Base-by-base conservation (phyloP, 2,329 filamentous ascomycete genomes). In the Epichloe sylvatica region DNA sequence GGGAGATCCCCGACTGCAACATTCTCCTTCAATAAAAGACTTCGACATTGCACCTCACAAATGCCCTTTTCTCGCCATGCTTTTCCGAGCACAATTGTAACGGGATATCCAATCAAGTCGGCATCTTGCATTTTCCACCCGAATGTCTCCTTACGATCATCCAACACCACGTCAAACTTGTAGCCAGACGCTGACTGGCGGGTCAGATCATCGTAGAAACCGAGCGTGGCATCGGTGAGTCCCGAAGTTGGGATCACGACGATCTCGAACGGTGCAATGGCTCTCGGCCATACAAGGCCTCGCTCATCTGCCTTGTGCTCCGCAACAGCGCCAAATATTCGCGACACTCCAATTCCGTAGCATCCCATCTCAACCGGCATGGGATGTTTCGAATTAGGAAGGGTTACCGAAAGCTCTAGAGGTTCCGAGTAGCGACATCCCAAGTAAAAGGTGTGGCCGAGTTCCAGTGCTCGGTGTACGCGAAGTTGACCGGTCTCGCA, bases 401-500 rank as follows among this genome's bases (percentile, higher is more conserved):
- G 53, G 4, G 70, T 68, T 2, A 92, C 76, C 1, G 67, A 72
- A 1, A 86, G 84, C 7, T 75, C 70, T 0, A 98, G 73, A 0
- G 88, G 83, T 19, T 78, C 72, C 23, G 85, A 90, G 69, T 98
- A 98, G 33, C 90, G 80, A 1, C 86, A 90, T 11, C 91, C 90
- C 1, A 98, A 80, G 64, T 94, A 83, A 68, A 98, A 98, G 0
- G 92, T 97, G 65, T 98, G 92, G 1, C 88, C 92, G 15, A 97
- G 75, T 67, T 98, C 92, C 46, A 97, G 83, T 7, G 89, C 86
- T 53, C 77, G 82, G 51, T 84, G 76, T 3, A 85, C 72, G 41
- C 71, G 72, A 21, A 97, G 70, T 2, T 64, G 70, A 0, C 84
- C 84, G 0, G 71, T 59, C 0, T 67, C 60, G 62, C 92, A 98